A percentile compares a stretch with the other conserved stretches of the same genome.
Conservation (phyloP, 139 green algal genomes). For the Dunaliella primolecta region DNA sequence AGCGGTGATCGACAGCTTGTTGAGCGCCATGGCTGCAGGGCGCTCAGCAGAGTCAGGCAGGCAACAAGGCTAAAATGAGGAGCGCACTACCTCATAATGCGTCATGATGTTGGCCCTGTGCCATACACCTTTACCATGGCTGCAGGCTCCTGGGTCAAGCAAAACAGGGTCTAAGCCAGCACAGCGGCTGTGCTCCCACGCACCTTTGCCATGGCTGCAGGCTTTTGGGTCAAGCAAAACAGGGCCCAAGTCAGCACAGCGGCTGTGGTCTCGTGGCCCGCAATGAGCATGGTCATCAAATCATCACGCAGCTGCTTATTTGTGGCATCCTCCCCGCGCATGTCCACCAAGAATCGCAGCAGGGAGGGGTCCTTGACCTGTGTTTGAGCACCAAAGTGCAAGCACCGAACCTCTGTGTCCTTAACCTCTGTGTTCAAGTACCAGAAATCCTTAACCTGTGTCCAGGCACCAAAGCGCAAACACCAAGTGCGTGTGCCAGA, state of each 20-base stretch:
- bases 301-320: constrained; percentile 95
- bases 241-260: constrained; percentile 87
- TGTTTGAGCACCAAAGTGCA: not conserved
- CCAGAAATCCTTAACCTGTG: no score
- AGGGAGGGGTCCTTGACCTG: constrained; percentile 89
- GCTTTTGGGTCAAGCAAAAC: constrained; percentile 68
- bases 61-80: no score
- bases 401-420: not conserved
- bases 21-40: no score
- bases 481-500: no score
- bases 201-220: constrained; percentile 72
- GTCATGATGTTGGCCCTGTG: no score
- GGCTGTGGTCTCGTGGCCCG: constrained; percentile 95
- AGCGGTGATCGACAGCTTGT: no score
- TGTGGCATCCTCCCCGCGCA: constrained; percentile 85
- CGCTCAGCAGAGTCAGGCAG: no score
- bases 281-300: constrained; percentile 87
- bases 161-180: constrained; percentile 83
- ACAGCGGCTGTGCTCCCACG: constrained; percentile 80
- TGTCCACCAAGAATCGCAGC: constrained; percentile 96
- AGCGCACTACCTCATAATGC: no score
- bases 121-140: constrained; percentile 67
- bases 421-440: no score
- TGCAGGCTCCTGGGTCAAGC: constrained; percentile 59
- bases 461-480: no score